These are phyloP conservation scores for Kodamaea plutei DNA, from an alignment of 1,139 yeast genomes.

Conservation along the genomic window DNA sequence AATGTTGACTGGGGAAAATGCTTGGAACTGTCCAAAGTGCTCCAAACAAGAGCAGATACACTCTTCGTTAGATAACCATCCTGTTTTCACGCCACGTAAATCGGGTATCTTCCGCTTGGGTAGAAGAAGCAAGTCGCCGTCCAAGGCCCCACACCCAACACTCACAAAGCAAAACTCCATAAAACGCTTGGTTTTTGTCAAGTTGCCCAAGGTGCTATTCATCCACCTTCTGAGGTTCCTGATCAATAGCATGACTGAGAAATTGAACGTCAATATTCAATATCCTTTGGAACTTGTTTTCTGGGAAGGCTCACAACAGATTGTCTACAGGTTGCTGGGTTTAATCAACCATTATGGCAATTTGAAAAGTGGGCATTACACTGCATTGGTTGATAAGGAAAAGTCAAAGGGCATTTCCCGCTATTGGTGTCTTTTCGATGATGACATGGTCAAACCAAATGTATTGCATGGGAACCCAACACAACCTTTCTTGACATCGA, in stretches of 20 bases:
- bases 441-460: slow-evolving; percentile 52
- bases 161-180: slow-evolving; percentile 27
- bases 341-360: slow-evolving; percentile 70
- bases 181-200: slow-evolving; percentile 57
- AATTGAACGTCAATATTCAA: slow-evolving; percentile 49
- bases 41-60: slow-evolving; percentile 15
- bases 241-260: slow-evolving; percentile 52
- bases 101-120: slow-evolving; percentile 35
- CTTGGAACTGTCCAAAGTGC: slow-evolving; percentile 78
- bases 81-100: slow-evolving; percentile 31
- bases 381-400: slow-evolving; percentile 58
- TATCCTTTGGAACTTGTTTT: slow-evolving; percentile 49
- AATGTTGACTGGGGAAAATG: slow-evolving; percentile 64
- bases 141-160: slow-evolving; percentile 3
- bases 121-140: slow-evolving; percentile 34
- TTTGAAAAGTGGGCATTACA: slow-evolving; percentile 71
- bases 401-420: slow-evolving; percentile 7
- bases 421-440: slow-evolving; percentile 70
- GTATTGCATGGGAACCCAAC: slow-evolving; percentile 44
- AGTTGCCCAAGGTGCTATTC: slow-evolving; percentile 60
- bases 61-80: slow-evolving; percentile 29
- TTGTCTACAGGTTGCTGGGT: slow-evolving; percentile 53
- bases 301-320: slow-evolving; percentile 38
- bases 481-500: slow-evolving; percentile 35
- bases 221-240: slow-evolving; percentile 62